Evolutionary conservation across 148 eudicot genomes (phyloP), one percentile per base, ranked within the genome.

Genomic region (Rhododendron simsii): DNA sequence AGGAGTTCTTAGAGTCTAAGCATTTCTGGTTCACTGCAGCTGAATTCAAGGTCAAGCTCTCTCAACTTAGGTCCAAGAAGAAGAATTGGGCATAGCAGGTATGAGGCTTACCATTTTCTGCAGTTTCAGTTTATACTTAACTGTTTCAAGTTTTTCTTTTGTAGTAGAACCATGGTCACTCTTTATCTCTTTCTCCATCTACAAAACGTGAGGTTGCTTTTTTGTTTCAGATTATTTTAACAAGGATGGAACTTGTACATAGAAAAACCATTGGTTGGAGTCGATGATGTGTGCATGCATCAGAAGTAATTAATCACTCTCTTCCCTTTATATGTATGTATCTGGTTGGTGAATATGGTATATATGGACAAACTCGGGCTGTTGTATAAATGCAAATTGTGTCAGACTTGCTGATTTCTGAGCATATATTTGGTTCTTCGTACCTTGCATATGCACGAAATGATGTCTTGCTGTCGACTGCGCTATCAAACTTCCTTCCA

Each of bases 11-110:
- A 23, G 2, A 2, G 28, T 80, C 15, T 53, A 50, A 41, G 13
- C 23, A 41, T 82, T n/a, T 69, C 50, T 39, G 73, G 7, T 50
- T 28, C 85, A 30, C 50, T 89, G 79, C 91, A 96, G 99, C 98
- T 85, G 89, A 91, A 77, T 96, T 93, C 94, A 95, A 98, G 95
- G 95, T 93, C 88, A 91, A 92, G 87, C 96, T 96, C 83, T 93
- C 94, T 37, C 95, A 93, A 90, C 90, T 92, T n/a, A 91, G 99
- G 44, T 90, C 99, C 50, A 92, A 93, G 87, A 95, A 93, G 87
- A 95, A 88, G 92, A 95, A 96, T 89, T 94, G 98, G 99, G 90
- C 93, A 85, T 96, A 88, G 88, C 89, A 89, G 92, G 94, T 93
- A 57, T 80, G 47, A 82, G 41, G 83, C 74, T 81, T 28, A 23